A percentile compares a stretch with the other conserved stretches of the same genome.
These are phyloP conservation scores for Trichomonascaceae sp. DNA, from an alignment of 1,139 yeast species.

Conservation along the genomic window DNA sequence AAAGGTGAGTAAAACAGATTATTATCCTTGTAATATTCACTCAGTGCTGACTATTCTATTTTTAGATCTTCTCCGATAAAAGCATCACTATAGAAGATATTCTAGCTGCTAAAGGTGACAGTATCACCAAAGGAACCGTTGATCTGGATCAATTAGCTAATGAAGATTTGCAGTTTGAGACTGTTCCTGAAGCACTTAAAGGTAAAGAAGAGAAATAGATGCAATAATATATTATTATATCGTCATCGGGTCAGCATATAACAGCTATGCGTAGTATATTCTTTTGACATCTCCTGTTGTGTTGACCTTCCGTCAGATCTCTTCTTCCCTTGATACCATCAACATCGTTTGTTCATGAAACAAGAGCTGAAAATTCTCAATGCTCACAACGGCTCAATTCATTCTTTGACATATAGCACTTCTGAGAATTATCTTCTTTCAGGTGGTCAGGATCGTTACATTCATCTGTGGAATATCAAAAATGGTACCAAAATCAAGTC, in stretches of 20 bases:
- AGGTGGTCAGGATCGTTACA: conserved; percentile 32
- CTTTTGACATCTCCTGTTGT: too few species aligned
- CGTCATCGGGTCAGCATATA: too few species aligned
- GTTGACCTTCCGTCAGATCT: neutral
- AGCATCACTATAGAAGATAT: conserved; percentile 74
- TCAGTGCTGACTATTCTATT: conserved; percentile 19
- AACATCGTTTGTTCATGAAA: conserved; percentile 2
- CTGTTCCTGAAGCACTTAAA: conserved; percentile 17
- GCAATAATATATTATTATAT: neutral
- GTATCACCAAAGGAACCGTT: conserved; percentile 44
- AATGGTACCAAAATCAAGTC: conserved; percentile 23
- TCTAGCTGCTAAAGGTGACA: conserved; percentile 69
- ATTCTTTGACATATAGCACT: conserved; percentile 27
- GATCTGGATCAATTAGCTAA: conserved; percentile 13
- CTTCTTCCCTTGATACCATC: neutral
- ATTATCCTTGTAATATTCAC: too few species aligned
- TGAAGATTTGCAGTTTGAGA: conserved; percentile 22
- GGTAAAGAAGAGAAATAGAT: conserved; percentile 10
- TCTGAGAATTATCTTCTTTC: conserved; percentile 30
- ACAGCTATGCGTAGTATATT: too few species aligned
- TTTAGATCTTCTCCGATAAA: conserved; percentile 63
- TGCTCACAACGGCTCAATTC: conserved; percentile 28
- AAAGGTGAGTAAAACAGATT: conserved; percentile 35
- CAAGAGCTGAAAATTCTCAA: conserved; percentile 6
- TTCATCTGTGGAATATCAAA: conserved; percentile 30